Base-by-base conservation (phyloP, 2,329 filamentous ascomycete genomes). In the Pestalotiopsis sp. region DNA sequence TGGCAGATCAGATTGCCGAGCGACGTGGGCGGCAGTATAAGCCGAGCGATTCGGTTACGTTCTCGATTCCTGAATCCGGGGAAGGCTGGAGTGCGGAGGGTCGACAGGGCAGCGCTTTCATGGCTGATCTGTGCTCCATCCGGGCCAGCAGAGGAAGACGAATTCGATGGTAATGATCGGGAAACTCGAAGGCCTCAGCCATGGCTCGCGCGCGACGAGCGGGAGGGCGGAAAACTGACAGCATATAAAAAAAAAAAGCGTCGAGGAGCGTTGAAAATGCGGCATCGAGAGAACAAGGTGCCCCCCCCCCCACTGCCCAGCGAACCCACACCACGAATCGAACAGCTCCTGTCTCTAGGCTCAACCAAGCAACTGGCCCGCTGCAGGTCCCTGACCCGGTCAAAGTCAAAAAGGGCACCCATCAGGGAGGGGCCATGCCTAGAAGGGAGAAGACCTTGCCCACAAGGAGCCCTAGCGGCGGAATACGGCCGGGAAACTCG, bases 401-500 rank as follows among this genome's bases (percentile, higher is more conserved):
- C 24, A 20, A 52, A 62, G 66, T 62, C 52, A 55, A 40, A 62
- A 52, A 35, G 26, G 11, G 6, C 22, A 30, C 20, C 11, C 44
- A n/a, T 52, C 20, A 52, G 44, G 44, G 20, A 52, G 17, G 20
- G 44, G 44, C 44, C 17, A 52, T n/a, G 44, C 44, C 44, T 17
- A 52, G 17, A n/a, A n/a, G 44, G 44, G 44, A 52, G 44, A 48
- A 22, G 44, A 24, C 65, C 35, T 26, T n/a, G 39, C 57, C 57
- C 22, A n/a, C 65, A 61, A 44, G 14, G 6, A 24, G 22, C 3
- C 9, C 10, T 66, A 66, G 65, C 57, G 65, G 65, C 65, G 65
- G 65, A 17, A 26, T 66, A 52, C 22, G 24, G 65, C 65, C 56
- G 65, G 48, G 61, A 66, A 66, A 39, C 44, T 9, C 30, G 30